Base-by-base conservation (phyloP, 768 basidiomycete species). In the Russula olivacea region DNA sequence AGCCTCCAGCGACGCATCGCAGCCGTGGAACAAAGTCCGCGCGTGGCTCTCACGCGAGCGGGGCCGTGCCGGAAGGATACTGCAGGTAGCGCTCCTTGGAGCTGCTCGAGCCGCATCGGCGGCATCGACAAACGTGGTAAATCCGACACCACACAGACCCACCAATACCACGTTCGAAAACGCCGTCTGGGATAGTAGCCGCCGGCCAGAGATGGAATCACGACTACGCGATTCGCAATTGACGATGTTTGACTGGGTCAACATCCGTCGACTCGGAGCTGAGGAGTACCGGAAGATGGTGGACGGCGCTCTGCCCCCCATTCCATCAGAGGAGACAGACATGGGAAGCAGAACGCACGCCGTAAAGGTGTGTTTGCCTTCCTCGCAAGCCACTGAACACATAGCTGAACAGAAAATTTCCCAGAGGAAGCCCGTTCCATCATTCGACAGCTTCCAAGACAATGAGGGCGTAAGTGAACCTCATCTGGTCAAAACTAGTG, bases 11-110 rank as follows among this genome's bases (percentile, higher is more conserved):
- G 59, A 64, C 59, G 40, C 54, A 23, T 41, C 63, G 49, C 63
- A 55, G 34, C 32, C 58, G 10, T 64, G 63, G 63, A 40, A 38
- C 25, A 64, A 60, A 48, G 58, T 64, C 58, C 59, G 63, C 59
- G 63, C 63, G 58, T 64, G 63, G 63, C 34, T 64, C 58, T 64
- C 63, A 64, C 63, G 63, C 49, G 63, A 64, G 40, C 63, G 63
- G 32, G 59, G 59, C 19, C 63, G 63, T 15, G 63, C 63, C 21
- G 63, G 63, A 34, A 64, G 25, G 41, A 32, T 64, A 45, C 54
- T 64, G 10, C 59, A 51, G n/a, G 32, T 60, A 30, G 63, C 63
- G 25, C 63, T 64, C n/a, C 40, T 64, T 25, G 47, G 58, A 28
- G 58, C 58, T 19, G 63, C 63, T 17, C 50, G 49, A 45, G 63